A percentile compares a stretch with the other conserved stretches of the same genome.
Evolutionary conservation across 805 yeast species (phyloP).

Genomic region (Metschnikowia proteae): DNA sequence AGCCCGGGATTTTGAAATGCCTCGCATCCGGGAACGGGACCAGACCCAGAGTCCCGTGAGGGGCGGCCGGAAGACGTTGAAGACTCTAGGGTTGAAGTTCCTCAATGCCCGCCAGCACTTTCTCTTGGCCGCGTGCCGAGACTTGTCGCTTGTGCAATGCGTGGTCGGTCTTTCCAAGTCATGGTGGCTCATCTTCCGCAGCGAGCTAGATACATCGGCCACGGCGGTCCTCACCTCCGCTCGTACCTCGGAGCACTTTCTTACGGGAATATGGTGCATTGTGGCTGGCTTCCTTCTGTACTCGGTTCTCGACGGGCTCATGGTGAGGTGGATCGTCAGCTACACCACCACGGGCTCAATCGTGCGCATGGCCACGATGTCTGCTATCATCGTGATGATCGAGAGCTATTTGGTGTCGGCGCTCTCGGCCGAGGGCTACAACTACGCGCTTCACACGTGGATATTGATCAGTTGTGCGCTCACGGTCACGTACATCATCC

Average conservation of each 20-base stretch:
- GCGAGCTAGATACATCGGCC: background rate
- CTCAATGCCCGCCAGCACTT: conserved; percentile 74
- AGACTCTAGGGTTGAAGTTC: conserved; percentile 64
- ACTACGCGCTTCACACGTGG: conserved; percentile 85
- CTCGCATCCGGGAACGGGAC: conserved; percentile 10
- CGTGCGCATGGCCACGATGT: conserved; percentile 78
- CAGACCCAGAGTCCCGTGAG: conserved; percentile 14
- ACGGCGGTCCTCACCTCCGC: conserved; percentile 46
- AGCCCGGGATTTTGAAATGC: conserved; percentile 5
- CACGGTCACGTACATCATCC: conserved; percentile 76
- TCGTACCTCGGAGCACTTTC: conserved; percentile 69
- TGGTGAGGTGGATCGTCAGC: conserved; percentile 91
- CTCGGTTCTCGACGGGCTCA: conserved; percentile 80
- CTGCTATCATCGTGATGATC: conserved; percentile 63
- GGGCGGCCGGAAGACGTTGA: conserved; percentile 29
- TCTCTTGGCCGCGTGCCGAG: conserved; percentile 72
- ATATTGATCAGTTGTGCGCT: conserved; percentile 80
- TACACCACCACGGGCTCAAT: conserved; percentile 88
- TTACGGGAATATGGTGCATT: conserved; percentile 89
- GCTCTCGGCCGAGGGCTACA: conserved; percentile 61
- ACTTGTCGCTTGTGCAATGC: conserved; percentile 70
- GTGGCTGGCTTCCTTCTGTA: conserved; percentile 84
- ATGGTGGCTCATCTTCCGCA: conserved; percentile 32
- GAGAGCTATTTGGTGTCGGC: conserved; percentile 66
- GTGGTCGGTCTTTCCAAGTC: conserved; percentile 49